Evolutionary conservation across 164 flowering plant genomes (phyloP), one percentile per base, ranked within the genome.

Genomic region (Nymphaea thermarum): DNA sequence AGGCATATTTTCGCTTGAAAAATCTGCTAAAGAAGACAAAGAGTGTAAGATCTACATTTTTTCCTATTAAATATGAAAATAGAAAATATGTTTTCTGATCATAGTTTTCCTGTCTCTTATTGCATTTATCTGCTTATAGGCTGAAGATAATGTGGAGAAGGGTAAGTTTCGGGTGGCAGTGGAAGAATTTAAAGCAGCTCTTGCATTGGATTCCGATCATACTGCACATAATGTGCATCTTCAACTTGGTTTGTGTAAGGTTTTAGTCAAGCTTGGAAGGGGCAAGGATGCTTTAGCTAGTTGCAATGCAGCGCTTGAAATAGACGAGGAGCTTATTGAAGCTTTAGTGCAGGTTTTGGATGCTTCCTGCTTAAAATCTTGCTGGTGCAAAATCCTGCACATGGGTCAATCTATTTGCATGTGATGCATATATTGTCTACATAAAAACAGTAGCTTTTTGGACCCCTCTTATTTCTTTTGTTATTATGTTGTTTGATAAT

Each of bases 1-100:
- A 90, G 79, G 86, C 96, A 70, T 94, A 94, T 79, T 94, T 94
- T 84, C 96, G 87, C 71, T 80, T 94, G 85, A 94, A 94, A 76
- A 94, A 85, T 66, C 80, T 94, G 70, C 84, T 91, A 67, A 94
- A 91, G 83, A 94, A 85, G 82, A 91, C 90, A 62, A 91, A 88
- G 83, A 88, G 89, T 79, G 98, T 94, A 86, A 82, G 94, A 12
- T 41, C 71, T 57, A 10, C 7, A 11, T 10, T 62, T 62, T 17
- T 17, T 17, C n/a, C 3, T 62, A 51, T 51, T 51, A 51, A 51
- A 8, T 51, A 51, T 51, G 57, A 51, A 8, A 51, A 51, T 8
- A 8, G 57, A 15, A 51, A 51, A 15, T 51, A 7, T 51, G 36
- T 51, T 8, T 51, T 51, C 14, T 51, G 57, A 10, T 51, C 12